phyloP scores from a whole-genome alignment of 306 rosid genomes.

The Quercus engelmannii region DNA sequence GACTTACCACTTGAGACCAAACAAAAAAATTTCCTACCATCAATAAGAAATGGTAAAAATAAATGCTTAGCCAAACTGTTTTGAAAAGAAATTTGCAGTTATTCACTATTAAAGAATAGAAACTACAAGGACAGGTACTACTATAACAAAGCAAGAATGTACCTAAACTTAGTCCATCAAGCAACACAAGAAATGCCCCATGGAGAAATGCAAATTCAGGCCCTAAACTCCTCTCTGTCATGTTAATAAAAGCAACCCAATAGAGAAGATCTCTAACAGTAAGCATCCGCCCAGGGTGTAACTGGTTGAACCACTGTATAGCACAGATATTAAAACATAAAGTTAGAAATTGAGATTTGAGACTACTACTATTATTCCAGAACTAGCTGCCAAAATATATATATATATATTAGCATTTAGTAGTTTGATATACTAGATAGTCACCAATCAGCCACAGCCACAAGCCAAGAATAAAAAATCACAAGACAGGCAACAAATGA shows the following conservation, averaged over 20 bases:
- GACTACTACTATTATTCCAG: not conserved
- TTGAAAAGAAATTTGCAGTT: too few species aligned
- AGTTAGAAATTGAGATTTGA: not conserved
- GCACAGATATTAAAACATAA: constrained; percentile 6
- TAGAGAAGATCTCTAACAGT: constrained; percentile 92
- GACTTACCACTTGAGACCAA: too few species aligned
- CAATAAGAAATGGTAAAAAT: too few species aligned
- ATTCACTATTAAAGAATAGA: too few species aligned
- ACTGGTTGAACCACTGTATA: constrained; percentile 75
- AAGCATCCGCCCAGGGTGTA: constrained; percentile 66
- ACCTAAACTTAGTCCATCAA: constrained; percentile 93
- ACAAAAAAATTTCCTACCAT: too few species aligned
- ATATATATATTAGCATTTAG: not conserved
- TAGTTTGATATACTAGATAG: not conserved
- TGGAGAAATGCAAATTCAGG: constrained; percentile 73
- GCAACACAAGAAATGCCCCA: constrained; percentile 89
- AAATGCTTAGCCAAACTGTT: too few species aligned
- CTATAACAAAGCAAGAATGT: too few species aligned
- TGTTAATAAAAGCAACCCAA: constrained; percentile 73
- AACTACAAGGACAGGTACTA: too few species aligned
- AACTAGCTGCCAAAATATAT: not conserved
- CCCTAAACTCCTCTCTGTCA: constrained; percentile 53
- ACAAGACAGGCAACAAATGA: too few species aligned
- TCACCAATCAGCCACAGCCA: not conserved
- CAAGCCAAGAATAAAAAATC: too few species aligned